Base-by-base conservation (phyloP, 2,329 filamentous ascomycete genomes). In the Epichloe amarillans region DNA sequence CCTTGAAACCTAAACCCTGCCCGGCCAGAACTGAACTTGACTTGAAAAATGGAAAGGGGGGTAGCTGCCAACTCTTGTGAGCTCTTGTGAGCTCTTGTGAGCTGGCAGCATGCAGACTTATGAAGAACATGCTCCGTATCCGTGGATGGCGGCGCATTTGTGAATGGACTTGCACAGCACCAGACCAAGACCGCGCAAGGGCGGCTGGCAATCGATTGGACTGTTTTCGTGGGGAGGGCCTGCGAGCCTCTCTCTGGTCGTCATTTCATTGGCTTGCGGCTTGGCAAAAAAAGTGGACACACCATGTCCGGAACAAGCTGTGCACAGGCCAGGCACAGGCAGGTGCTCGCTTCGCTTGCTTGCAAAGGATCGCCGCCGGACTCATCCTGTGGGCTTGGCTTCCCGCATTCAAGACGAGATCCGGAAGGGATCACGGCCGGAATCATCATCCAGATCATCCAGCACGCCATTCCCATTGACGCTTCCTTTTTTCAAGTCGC, bases 1-100 rank as follows among this genome's bases (percentile, higher is more conserved):
- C 26, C 21, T 50, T 40, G 43, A 47, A 47, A 50, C 49, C 49
- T 42, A 37, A 37, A 50, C 49, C 43, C 49, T 50, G 43, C 37
- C 37, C 8, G 7, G 19, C 15, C 14, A 15, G 33, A 33, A 15
- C 33, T 21, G 19, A 19, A 2, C 3, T 19, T 19, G 19, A 19
- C 19, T 19, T 21, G 40, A 15, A 12, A 45, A 26, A n/a, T 23
- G 33, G 42, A 30, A 45, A 17, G 30, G 26, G 8, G n/a, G n/a
- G n/a, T n/a, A 10, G 26, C 26, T 26, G 23, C 23, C 6, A 26
- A 3, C 7, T 26, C 7, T 8, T 26, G 23, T 7, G 2, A 6
- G 6, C 23, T 26, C 7, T 8, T 26, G 23, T 7, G 2, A 6
- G 6, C 23, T 23, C 23, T 26, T 26, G 23, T 26, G 23, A 2